Conservation (phyloP, 805 yeast species). For the Teunomyces stri region DNA sequence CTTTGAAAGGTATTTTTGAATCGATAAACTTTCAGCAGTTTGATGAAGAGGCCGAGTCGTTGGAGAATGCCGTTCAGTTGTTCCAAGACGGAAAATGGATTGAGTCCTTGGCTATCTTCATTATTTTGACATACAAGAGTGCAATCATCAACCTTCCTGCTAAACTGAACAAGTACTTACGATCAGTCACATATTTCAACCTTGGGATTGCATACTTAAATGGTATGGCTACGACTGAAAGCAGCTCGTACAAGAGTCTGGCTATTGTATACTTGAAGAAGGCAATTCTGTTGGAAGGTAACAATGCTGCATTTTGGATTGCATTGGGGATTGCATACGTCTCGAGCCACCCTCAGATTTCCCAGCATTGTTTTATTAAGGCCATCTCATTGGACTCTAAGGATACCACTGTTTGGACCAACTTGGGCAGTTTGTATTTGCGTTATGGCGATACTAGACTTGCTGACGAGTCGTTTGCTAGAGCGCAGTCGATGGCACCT, state of each 20-base stretch:
- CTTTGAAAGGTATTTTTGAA: conserved; percentile 14
- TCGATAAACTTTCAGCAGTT: conserved; percentile 13
- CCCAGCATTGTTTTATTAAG: conserved; percentile 92
- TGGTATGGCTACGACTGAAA: conserved; percentile 26
- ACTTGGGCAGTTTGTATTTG: conserved; percentile 75
- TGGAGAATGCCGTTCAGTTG: conserved; percentile 9
- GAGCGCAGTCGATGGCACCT: conserved; percentile 83
- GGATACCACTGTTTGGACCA: conserved; percentile 73
- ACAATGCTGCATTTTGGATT: conserved; percentile 74
- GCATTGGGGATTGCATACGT: conserved; percentile 77
- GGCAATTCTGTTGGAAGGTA: conserved; percentile 70
- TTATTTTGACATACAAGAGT: conserved; percentile 47
- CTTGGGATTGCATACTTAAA: conserved; percentile 64
- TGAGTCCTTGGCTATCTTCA: conserved; percentile 37
- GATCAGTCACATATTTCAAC: conserved; percentile 61
- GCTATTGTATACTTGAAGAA: conserved; percentile 60
- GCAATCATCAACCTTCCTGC: conserved; percentile 38
- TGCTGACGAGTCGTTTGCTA: conserved; percentile 67
- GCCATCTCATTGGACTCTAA: conserved; percentile 69
- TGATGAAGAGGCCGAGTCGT: conserved; percentile 7
- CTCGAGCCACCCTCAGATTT: conserved; percentile 59
- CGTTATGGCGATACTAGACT: conserved; percentile 64
- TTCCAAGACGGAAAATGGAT: conserved; percentile 13
- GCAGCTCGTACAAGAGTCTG: conserved; percentile 36
- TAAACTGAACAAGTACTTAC: conserved; percentile 45